phyloP scores from a whole-genome alignment of 352 stramenopile species.

The Saprolegnia diclina region DNA sequence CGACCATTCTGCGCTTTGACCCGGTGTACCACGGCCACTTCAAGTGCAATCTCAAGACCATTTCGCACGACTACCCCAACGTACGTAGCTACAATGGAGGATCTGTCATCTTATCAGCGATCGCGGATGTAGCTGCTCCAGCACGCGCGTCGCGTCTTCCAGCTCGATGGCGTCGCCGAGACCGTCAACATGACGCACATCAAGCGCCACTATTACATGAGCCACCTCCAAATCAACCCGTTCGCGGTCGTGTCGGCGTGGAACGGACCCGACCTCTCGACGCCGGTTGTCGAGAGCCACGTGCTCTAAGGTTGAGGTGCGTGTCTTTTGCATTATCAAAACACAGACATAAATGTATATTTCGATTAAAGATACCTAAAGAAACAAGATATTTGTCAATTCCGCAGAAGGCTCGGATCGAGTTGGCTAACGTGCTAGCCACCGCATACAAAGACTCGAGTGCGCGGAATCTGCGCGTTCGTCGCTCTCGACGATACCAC shows the following conservation, averaged over 20 bases:
- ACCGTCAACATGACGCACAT: conserved; percentile 47
- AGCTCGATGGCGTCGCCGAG: conserved; percentile 37
- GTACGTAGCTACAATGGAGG: conserved; percentile 68
- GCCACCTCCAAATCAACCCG: conserved; percentile 46
- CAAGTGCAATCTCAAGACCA: conserved; percentile 77
- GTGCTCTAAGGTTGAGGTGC: neutral
- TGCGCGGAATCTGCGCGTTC: too few species aligned
- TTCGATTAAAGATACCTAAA: too few species aligned
- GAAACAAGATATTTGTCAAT: too few species aligned
- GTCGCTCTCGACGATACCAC: too few species aligned
- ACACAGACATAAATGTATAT: too few species aligned
- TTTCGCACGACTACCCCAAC: conserved; percentile 71
- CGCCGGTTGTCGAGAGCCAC: conserved; percentile 17
- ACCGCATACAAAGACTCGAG: too few species aligned
- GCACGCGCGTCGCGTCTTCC: conserved; percentile 48
- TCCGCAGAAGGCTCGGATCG: too few species aligned
- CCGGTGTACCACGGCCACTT: conserved; percentile 85
- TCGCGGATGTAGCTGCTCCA: conserved; percentile 28
- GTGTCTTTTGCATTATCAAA: too few species aligned
- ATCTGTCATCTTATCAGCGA: conserved; percentile 36
- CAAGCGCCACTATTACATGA: conserved; percentile 48
- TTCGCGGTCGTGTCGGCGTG: conserved; percentile 36
- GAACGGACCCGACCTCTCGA: conserved; percentile 22
- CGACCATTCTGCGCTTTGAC: conserved; percentile 92
- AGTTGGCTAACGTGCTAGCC: too few species aligned